Evolutionary conservation across 169 alveolate species (phyloP), one percentile per base, ranked within the genome.

Genomic region (Cryptosporidium sp.): DNA sequence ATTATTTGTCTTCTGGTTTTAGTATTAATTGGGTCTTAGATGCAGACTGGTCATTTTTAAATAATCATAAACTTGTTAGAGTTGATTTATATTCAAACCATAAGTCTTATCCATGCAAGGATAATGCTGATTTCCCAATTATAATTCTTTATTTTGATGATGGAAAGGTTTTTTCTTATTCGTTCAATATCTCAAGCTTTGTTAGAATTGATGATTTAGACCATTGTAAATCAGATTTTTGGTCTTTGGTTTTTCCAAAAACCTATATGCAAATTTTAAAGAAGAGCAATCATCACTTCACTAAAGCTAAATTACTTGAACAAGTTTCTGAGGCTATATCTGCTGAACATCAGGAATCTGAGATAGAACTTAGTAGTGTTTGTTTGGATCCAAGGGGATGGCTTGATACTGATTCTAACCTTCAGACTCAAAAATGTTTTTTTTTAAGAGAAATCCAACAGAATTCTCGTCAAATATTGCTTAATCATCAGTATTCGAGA

Each of bases 161-260:
- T 80, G 89, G 89, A 26, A 44, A 45, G 56, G 69, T 31, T 14
- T 80, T 80, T 51, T 33, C 35, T 21, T 80, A 80, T 26, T 80
- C 89, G 5, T 80, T 65, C 45, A 45, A 31, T 21, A 44, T 65
- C n/a, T 39, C 69, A 37, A 80, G 58, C 33, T 80, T 80, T 80
- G 60, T 80, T 33, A 80, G 89, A 65, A 44, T 80, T 37, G 89
- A 80, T 37, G 89, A 80, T 51, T 65, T 80, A 31, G 80, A 80
- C 44, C 56, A 62, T 31, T 65, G 44, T 26, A 26, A 56, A 31
- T 80, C 89, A 21, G 89, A 60, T 45, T 80, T 61, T 45, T 80
- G 89, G 89, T 80, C 89, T 1, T 2, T 80, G 67, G 5, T 51
- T n/a, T 42, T 65, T 53, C 89, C 72, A 26, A 62, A 80, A 37